These are phyloP conservation scores for Tagetes patula DNA, from an alignment of 129 eudicot genomes.

Conservation along the genomic window DNA sequence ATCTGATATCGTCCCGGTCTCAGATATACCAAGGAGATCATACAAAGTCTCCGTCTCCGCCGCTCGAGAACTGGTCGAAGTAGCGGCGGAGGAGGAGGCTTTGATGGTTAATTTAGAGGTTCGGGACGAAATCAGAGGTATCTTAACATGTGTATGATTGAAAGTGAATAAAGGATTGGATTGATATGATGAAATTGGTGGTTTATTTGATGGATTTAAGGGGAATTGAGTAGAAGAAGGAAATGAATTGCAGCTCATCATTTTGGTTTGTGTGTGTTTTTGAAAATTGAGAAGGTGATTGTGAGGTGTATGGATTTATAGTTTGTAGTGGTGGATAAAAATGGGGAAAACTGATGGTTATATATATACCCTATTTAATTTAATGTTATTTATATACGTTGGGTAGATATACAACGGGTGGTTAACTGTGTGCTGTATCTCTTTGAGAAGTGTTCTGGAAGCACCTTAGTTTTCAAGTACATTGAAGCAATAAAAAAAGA, in stretches of 20 bases:
- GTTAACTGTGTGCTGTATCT: too few species aligned
- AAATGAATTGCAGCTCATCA: slow-evolving; percentile 22
- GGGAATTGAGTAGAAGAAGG: slow-evolving; percentile 18
- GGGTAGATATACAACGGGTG: not conserved
- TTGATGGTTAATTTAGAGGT: slow-evolving; percentile 4
- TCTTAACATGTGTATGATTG: slow-evolving; percentile 3
- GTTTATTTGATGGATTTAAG: slow-evolving; percentile 13
- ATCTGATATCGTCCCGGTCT: slow-evolving; percentile 38
- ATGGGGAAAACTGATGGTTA: not conserved
- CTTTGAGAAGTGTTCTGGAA: too few species aligned
- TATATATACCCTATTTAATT: too few species aligned
- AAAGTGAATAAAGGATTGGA: slow-evolving; percentile 1
- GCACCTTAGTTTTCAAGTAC: too few species aligned
- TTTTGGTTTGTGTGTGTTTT: not conserved
- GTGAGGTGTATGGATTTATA: not conserved
- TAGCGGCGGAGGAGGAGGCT: not conserved
- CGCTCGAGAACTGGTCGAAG: not conserved
- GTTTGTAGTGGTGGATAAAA: slow-evolving; percentile 14
- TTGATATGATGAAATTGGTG: slow-evolving; percentile 4
- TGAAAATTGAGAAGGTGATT: not conserved
- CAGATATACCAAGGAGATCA: slow-evolving; percentile 50
- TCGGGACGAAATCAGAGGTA: slow-evolving; percentile 4
- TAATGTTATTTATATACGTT: not conserved
- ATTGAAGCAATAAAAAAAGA: too few species aligned
- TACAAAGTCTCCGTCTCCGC: slow-evolving; percentile 37